Evolutionary conservation across 139 green algal genomes (phyloP), one percentile per base, ranked within the genome.

Genomic region (Klebsormidium nitens): DNA sequence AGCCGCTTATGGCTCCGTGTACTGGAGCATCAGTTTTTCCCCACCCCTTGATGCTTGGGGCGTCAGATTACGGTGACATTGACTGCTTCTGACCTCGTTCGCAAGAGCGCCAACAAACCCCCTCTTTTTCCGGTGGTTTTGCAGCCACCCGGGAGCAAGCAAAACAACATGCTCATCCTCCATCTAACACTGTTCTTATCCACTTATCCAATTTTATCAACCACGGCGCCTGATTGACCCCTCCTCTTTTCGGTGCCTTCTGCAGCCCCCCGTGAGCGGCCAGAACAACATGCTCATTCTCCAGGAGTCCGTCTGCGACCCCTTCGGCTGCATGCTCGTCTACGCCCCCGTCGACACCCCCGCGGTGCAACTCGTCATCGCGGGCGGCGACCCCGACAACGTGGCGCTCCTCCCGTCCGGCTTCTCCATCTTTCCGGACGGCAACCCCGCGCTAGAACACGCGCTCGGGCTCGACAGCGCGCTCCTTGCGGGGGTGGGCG

Each of bases 281-380:
- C 67, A 75, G 59, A 74, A 17, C 67, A 75, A 75, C 67, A 75
- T 75, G 67, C 67, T 75, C 36, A 75, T 75, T 60, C 44, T 75
- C 1, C 67, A 75, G 37, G 67, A 75, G 8, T 62, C n/a, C 67
- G 36, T 19, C 44, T 69, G 23, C 28, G 67, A 75, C 61, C 42
- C 42, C 44, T 69, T 38, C 35, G 31, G 11, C 11, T 50, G 42
- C 42, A 19, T 76, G 3, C 59, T 76, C 38, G 68, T 76, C 14
- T 76, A 76, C 19, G 68, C 68, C 19, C 68, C 68, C 0, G 68
- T 76, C 32, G 68, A 76, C 68, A 76, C 61, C 23, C 68, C 68
- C 4, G 68, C 68, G 19, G 74, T 76, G 68, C 32, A 36, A 17
- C n/a, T 47, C 5, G 68, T 76, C 59, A 76, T 76, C 26, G 36